These are phyloP conservation scores for Pseudonitzschia multistriata DNA, from an alignment of 108 stramenopile species.

Conservation along the genomic window DNA sequence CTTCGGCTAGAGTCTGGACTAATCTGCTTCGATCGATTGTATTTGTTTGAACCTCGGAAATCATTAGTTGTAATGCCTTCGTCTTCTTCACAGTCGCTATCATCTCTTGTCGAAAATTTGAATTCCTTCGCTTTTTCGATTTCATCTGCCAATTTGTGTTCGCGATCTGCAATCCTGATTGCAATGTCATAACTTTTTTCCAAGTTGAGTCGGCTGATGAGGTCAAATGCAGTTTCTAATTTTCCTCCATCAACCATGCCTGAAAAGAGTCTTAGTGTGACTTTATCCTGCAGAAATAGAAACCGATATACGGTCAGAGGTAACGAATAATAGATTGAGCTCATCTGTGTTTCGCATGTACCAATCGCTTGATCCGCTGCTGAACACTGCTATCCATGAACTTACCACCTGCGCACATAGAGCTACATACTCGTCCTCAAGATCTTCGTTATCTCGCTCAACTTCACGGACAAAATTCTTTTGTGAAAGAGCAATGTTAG, in stretches of 20 bases:
- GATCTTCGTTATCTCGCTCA: slow-evolving; percentile 38
- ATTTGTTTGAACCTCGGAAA: neutral
- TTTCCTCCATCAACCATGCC: slow-evolving; percentile 58
- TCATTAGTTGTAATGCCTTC: neutral
- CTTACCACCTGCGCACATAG: slow-evolving; percentile 71
- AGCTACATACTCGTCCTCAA: slow-evolving; percentile 56
- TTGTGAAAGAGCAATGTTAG: slow-evolving; percentile 66
- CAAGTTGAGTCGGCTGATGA: slow-evolving; percentile 65
- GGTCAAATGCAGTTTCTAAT: slow-evolving; percentile 66
- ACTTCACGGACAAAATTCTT: slow-evolving; percentile 45
- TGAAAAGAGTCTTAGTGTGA: slow-evolving; percentile 69
- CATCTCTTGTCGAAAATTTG: slow-evolving; percentile 46
- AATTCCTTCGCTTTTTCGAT: slow-evolving; percentile 55
- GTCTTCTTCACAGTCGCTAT: slow-evolving; percentile 19
- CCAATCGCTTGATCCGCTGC: neutral
- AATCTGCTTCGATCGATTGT: slow-evolving; percentile 6
- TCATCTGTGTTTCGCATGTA: neutral
- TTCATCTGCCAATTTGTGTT: slow-evolving; percentile 51
- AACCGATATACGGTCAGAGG: no score
- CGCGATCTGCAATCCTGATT: slow-evolving; percentile 58
- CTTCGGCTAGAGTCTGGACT: slow-evolving; percentile 5
- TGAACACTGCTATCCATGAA: no score
- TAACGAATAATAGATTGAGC: no score
- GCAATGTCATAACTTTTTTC: slow-evolving; percentile 75
- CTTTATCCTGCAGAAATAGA: slow-evolving; percentile 55